Evolutionary conservation across 331 rosid genomes (phyloP), one percentile per base, ranked within the genome.

Genomic region (Dryas integrifolia): DNA sequence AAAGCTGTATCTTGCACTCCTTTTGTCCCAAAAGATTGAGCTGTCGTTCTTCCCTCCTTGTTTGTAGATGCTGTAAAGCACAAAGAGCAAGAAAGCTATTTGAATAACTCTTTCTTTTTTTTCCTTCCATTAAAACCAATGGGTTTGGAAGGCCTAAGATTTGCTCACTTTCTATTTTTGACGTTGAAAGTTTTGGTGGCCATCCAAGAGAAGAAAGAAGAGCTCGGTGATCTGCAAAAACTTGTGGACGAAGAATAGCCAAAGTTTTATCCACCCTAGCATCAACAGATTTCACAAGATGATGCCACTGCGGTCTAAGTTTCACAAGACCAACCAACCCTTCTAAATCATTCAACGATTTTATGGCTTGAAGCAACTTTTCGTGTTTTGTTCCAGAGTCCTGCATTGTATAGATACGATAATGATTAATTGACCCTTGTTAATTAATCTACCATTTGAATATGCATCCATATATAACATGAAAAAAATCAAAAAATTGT

Each of bases 121-220:
- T 88, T 69, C 82, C 93, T 73, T 76, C 86, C 92, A 90, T 84
- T n/a, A 85, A 68, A 72, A 85, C 79, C 59, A 90, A 75, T 16
- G 96, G 93, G 77, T 90, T 86, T 45, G 84, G 88, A 68, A 86
- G 50, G 50, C 71, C 80, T 38, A 76, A 5, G 35, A 81, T 68
- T 71, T 67, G 77, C 41, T 76, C 82, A 9, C 70, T 80, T 69
- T 77, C 85, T 51, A 16, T 59, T 35, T 81, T 76, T 2, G 87
- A 74, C 0, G 73, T 57, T 5, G 85, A 71, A 57, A 90, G 81
- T 77, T 88, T 90, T n/a, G 96, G 96, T 3, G 96, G 96, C 96
- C 96, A 90, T 61, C 96, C 96, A 66, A 90, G 83, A 80, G 91
- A 86, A 75, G 45, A 58, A 1, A 90, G 93, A 83, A 90, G 82